Evolutionary conservation across 2,329 filamentous ascomycete species (phyloP), one percentile per base, ranked within the genome.

Genomic region (Penicillium digitatum): DNA sequence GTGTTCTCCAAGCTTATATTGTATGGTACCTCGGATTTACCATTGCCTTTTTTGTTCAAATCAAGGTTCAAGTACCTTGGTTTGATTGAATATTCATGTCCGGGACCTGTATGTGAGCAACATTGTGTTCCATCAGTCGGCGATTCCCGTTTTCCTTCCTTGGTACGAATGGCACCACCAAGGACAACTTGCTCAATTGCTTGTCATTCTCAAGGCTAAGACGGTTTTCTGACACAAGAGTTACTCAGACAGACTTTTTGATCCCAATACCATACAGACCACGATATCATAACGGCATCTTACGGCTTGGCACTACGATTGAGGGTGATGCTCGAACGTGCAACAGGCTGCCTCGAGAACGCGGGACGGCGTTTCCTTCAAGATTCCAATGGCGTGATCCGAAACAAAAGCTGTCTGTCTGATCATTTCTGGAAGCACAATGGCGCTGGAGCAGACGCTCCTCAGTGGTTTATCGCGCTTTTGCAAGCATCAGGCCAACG

Each of bases 291-390:
- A 50, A 54, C 59, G 65, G 64, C 65, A 65, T 55, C 61, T 52
- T 61, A 42, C 62, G 62, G 64, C 62, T 65, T 57, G 57, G 63
- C 56, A 52, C 61, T 63, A 66, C 61, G 59, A 59, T 64, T 57
- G 62, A 60, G 70, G 73, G 77, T 73, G 69, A 80, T 80, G 78
- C 76, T 80, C 67, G 78, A 80, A 76, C 76, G 78, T 67, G 74
- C 77, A 63, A 72, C 74, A 57, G 72, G 76, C 72, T 78, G 74
- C 67, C 71, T 79, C 68, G 77, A 80, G 69, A 76, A 71, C 71
- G 77, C 76, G 66, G 75, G 76, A 64, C 72, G 76, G 69, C 72
- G 73, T 71, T 66, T 78, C 58, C 66, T 77, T 58, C 72, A 71
- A 60, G 71, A 74, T 58, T 62, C 73, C 50, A 72, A 73, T 56